A percentile compares a stretch with the other conserved stretches of the same genome.
Conservation (phyloP, 208 protist genomes). For the Crithidia thermophila region DNA sequence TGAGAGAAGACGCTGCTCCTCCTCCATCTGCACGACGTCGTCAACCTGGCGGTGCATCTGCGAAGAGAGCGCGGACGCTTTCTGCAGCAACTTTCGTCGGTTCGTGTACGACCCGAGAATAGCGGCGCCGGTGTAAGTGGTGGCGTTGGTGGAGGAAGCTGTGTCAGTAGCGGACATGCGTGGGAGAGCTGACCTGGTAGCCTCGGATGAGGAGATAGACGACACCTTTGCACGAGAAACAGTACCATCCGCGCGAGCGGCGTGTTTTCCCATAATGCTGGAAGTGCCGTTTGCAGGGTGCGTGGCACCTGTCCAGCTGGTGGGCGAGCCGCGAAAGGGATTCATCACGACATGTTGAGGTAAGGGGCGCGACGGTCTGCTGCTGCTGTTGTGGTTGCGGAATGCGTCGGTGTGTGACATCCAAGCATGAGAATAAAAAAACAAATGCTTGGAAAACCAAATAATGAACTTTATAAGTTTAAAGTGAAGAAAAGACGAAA, state of each 20-base stretch:
- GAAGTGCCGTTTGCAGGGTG: too few relatives aligned
- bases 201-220: too few relatives aligned
- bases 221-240: too few relatives aligned
- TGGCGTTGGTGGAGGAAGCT: neutral
- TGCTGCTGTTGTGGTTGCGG: neutral
- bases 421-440: too few relatives aligned
- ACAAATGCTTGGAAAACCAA: too few relatives aligned
- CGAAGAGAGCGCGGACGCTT: conserved; percentile 28
- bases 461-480: too few relatives aligned
- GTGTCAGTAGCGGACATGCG: too few relatives aligned
- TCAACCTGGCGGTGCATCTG: conserved; percentile 42
- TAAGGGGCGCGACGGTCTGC: too few relatives aligned
- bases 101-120: conserved; percentile 35
- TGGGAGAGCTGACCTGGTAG: too few relatives aligned
- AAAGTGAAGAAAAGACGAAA: neutral
- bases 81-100: conserved; percentile 36
- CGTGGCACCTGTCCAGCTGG: neutral
- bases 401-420: neutral
- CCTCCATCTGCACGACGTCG: conserved; percentile 47
- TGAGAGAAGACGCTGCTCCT: conserved; percentile 33
- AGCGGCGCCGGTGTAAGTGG: conserved; percentile 22
- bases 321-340: neutral
- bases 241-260: too few relatives aligned
- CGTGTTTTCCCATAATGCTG: too few relatives aligned
- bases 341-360: neutral